Evolutionary conservation across 2,329 filamentous ascomycete species (phyloP).

Genomic region (Sporothrix brasiliensis): DNA sequence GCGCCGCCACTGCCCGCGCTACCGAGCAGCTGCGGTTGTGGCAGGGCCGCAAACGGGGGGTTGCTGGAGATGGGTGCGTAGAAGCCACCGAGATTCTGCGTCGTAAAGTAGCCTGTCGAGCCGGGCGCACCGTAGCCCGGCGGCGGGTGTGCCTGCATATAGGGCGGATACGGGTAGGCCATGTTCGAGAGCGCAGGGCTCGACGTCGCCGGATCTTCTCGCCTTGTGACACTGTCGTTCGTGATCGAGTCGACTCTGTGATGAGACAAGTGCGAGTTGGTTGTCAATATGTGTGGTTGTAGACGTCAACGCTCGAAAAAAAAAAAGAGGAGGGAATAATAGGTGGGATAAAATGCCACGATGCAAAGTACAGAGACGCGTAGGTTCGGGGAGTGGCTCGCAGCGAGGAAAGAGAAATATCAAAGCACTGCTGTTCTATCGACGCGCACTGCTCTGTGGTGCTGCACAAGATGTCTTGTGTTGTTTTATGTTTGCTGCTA

Average conservation of each 20-base stretch:
- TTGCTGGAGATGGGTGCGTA: slow-evolving; percentile 27
- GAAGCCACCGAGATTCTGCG: slow-evolving; percentile 26
- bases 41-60: not conserved
- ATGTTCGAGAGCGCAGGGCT: not conserved
- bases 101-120: slow-evolving; percentile 26
- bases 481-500: not conserved
- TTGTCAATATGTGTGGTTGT: not conserved
- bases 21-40: not conserved
- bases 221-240: not conserved
- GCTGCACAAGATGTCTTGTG: not conserved
- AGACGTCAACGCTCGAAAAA: not conserved
- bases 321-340: not conserved
- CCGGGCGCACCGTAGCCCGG: slow-evolving; percentile 13
- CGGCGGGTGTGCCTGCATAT: slow-evolving; percentile 16
- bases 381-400: not conserved
- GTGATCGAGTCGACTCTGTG: not conserved
- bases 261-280: not conserved
- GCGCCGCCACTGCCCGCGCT: not conserved
- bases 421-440: not conserved
- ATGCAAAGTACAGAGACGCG: not conserved
- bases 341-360: not conserved
- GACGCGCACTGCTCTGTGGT: not conserved
- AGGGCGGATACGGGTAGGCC: not conserved
- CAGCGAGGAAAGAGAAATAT: not conserved
- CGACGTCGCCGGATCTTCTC: not conserved